Evolutionary conservation across 768 basidiomycete species (phyloP).

Genomic region (Mrakia gelida): DNA sequence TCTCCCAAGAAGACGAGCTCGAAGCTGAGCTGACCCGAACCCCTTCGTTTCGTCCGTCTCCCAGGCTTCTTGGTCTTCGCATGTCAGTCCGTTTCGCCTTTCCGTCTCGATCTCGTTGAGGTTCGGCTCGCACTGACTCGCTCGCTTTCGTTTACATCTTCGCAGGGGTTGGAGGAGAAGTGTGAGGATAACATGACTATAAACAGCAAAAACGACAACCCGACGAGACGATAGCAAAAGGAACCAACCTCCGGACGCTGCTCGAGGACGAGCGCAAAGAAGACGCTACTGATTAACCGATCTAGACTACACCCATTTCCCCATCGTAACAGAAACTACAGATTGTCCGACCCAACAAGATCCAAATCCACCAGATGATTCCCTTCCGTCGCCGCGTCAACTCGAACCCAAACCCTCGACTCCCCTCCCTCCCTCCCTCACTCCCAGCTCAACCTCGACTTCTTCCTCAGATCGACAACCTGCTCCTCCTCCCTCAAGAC

Average conservation of each 20-base stretch:
- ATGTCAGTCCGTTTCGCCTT: no score
- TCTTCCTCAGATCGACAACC: neutral
- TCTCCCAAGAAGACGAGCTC: no score
- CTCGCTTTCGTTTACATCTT: neutral
- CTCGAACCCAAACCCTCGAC: neutral
- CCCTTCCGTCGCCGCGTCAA: no score
- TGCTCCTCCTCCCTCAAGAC: neutral
- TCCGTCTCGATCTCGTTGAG: no score
- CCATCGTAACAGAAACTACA: no score
- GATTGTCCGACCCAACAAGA: no score
- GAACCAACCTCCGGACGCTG: neutral
- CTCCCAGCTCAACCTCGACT: neutral
- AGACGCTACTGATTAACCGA: neutral
- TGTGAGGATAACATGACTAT: neutral
- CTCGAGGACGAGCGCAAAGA: neutral
- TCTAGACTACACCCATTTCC: neutral
- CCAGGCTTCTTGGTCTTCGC: no score
- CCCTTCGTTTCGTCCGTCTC: neutral
- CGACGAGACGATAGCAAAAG: neutral
- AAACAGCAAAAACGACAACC: neutral
- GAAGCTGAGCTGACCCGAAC: neutral
- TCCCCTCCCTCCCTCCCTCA: neutral
- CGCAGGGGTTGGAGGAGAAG: constrained; percentile 22
- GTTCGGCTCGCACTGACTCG: no score
- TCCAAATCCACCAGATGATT: no score